Percentiles rank a stretch among this genome's conserved stretches.
Conservation (phyloP, 2,329 filamentous ascomycete species). For the Apiospora hydei region DNA sequence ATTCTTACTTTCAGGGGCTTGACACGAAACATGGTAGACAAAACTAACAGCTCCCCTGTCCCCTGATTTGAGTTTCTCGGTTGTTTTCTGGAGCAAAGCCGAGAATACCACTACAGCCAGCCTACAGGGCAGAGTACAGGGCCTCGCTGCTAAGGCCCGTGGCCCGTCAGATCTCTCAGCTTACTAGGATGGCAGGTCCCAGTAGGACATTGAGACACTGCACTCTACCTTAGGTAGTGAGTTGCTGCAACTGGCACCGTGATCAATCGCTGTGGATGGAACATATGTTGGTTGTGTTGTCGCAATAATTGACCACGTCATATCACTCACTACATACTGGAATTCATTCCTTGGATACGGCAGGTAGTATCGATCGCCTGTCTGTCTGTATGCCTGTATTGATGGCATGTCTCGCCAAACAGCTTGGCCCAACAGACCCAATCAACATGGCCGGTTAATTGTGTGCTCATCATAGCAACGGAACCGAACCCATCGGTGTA, state of each 20-base stretch:
- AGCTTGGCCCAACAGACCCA: conserved; percentile 11
- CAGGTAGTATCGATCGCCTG: not conserved
- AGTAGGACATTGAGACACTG: not conserved
- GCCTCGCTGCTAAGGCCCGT: not conserved
- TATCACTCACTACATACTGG: not conserved
- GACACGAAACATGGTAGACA: not conserved
- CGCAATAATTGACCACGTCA: not conserved
- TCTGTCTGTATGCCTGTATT: too few relatives aligned
- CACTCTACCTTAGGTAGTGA: not conserved
- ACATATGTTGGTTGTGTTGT: conserved; percentile 8
- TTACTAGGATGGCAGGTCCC: not conserved
- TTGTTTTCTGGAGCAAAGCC: not conserved
- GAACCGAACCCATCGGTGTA: not conserved
- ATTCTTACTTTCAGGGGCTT: not conserved
- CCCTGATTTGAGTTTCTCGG: conserved; percentile 18
- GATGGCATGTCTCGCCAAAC: not conserved
- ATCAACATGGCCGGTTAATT: not conserved
- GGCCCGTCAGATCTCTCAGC: not conserved
- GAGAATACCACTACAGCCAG: not conserved
- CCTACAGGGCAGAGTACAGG: not conserved
- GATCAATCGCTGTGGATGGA: not conserved
- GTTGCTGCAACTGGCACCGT: too few relatives aligned
- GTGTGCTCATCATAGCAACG: conserved; percentile 1
- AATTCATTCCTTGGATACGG: not conserved
- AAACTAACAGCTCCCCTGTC: not conserved